Evolutionary conservation across 2,329 filamentous ascomycete genomes (phyloP).

Genomic region (Neopestalotiopsis rosae): DNA sequence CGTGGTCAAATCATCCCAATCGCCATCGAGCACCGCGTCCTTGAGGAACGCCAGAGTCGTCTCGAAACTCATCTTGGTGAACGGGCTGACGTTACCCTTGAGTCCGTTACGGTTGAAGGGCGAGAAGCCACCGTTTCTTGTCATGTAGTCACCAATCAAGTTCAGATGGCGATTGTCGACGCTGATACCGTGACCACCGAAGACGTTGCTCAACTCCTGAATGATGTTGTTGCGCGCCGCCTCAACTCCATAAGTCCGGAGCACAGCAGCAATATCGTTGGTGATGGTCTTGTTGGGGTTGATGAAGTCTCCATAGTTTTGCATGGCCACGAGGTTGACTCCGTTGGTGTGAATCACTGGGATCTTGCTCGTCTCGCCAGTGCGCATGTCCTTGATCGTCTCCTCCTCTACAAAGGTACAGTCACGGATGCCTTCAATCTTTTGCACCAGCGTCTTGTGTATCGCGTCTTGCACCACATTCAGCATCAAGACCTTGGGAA

Average conservation of each 20-base stretch:
- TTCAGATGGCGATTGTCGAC: constrained; percentile 94
- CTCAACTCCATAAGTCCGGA: constrained; percentile 89
- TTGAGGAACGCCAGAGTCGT: constrained; percentile 93
- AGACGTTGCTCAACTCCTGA: constrained; percentile 83
- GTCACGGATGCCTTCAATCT: constrained; percentile 76
- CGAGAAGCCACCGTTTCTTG: constrained; percentile 85
- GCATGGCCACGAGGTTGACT: constrained; percentile 90
- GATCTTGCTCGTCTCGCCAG: constrained; percentile 54
- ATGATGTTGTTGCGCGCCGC: constrained; percentile 89
- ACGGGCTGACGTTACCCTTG: constrained; percentile 82
- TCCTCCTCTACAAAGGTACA: constrained; percentile 72
- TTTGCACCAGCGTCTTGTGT: constrained; percentile 81
- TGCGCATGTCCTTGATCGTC: constrained; percentile 51
- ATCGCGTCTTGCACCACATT: constrained; percentile 85
- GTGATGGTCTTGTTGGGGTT: constrained; percentile 86
- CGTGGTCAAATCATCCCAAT: constrained; percentile 85
- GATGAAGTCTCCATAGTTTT: constrained; percentile 83
- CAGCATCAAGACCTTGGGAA: constrained; percentile 92
- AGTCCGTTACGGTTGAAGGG: constrained; percentile 93
- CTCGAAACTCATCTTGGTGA: constrained; percentile 99
- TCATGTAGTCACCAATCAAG: constrained; percentile 97
- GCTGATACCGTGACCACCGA: constrained; percentile 86
- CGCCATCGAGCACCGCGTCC: constrained; percentile 87
- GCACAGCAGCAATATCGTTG: constrained; percentile 89
- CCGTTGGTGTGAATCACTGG: constrained; percentile 78